Evolutionary conservation across 192 early-diverging fungal species (phyloP), one percentile per base, ranked within the genome.

Genomic region (Coemansia sp.): DNA sequence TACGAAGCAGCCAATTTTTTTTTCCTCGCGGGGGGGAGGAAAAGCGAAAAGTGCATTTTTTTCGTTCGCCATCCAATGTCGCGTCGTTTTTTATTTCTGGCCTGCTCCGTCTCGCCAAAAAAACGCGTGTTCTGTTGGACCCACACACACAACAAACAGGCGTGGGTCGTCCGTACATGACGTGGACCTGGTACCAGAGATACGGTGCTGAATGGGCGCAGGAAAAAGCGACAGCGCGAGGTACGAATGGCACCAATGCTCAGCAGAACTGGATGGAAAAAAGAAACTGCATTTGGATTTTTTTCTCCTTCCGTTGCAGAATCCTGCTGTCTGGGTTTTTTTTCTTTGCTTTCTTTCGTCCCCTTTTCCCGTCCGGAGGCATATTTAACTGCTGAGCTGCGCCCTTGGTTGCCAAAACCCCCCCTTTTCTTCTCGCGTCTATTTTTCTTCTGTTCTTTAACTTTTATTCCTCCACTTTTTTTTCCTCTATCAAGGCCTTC

Each of bases 301-400:
- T 60, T 60, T 38, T 41, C 34, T 36, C 34, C 34, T 45, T 25
- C 59, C 7, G 45, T 48, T 19, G 45, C 45, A 48, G 45, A 11
- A 54, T 38, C 48, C 52, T 48, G 14, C 63, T 46, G 33, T 35
- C 48, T 54, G 52, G 10, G 22, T 54, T 54, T 54, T 54, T 54
- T 29, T 29, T 29, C 29, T 29, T 29, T 29, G 29, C 29, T 29
- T 54, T 62, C 25, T 5, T 15, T 11, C 45, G 17, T n/a, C 42
- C 59, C 48, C 45, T 54, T 45, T 49, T 56, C 54, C 59, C 61
- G 65, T 60, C 55, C 19, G 48, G 55, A 42, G 65, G 36, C 61
- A 66, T 74, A 74, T 74, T 61, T 74, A 74, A 74, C 57, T 23
- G 45, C 66, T 62, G 35, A n/a, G 63, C 62, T 61, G 72, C 72